Conservation (phyloP, 1,284 basidiomycete species). For the Pseudomicrostroma phylloplanum region DNA sequence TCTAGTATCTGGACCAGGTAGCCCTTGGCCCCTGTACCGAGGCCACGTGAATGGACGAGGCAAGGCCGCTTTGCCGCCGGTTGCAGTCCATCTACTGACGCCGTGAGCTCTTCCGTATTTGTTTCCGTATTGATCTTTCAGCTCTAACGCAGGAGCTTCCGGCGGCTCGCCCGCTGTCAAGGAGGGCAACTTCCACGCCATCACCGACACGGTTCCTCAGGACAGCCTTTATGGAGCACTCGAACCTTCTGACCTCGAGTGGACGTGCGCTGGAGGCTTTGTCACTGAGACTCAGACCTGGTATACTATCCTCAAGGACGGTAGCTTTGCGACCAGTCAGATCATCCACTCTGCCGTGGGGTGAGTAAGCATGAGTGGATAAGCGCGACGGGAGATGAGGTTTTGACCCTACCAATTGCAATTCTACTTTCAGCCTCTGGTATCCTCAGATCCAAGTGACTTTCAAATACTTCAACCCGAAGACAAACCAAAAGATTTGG, state of each 20-base stretch:
- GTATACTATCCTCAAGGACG: constrained; percentile 79
- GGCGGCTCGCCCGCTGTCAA: constrained; percentile 15
- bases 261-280: constrained; percentile 76
- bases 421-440: constrained; percentile 62
- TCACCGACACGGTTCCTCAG: constrained; percentile 38
- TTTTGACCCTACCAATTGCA: no score
- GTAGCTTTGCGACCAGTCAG: constrained; percentile 76
- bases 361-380: constrained; percentile 57
- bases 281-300: constrained; percentile 86
- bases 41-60: neutral
- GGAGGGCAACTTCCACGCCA: constrained; percentile 41
- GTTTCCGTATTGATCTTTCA: neutral
- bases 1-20: neutral
- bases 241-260: constrained; percentile 65
- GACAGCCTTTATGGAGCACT: constrained; percentile 64
- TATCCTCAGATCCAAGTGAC: constrained; percentile 92
- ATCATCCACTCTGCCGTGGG: constrained; percentile 92
- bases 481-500: constrained; percentile 71
- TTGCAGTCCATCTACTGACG: neutral
- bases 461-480: constrained; percentile 79
- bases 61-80: neutral
- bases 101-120: neutral
- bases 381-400: no score
- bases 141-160: neutral
- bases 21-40: neutral